Base-by-base conservation (phyloP, 495 filamentous ascomycete species). In the Eremomyces bilateralis region DNA sequence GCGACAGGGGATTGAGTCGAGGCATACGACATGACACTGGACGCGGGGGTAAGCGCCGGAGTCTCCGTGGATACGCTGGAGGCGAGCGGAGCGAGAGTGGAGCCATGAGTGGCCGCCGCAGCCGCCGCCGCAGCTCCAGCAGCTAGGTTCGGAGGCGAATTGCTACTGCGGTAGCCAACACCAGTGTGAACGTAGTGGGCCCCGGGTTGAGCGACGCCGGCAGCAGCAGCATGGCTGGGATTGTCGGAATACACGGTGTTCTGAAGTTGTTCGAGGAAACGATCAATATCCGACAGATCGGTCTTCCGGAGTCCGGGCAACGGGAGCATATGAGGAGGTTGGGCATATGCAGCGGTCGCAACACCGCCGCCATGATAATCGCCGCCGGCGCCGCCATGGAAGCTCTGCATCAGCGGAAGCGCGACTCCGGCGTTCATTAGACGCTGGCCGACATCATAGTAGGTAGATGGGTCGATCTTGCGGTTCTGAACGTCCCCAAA, bases 261-360 rank as follows among this genome's bases (percentile, higher is more conserved):
- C 47, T 93, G 83, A 64, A 95, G 82, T 54, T 93, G 80, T 53
- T 92, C 80, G 24, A 99, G 64, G 58, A 93, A 76, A 39, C 82
- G 73, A 54, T 95, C 85, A 49, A 92, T 78, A 50, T 84, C 75
- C 48, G 83, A 62, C 17, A 99, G 61, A 43, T 99, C 85, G 43
- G 68, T 80, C 68, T 95, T 94, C 41, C 82, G 71, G 24, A 92
- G 61, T 40, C 90, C 83, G 12, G 76, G 72, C 63, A 85, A 70
- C 16, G 85, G 85, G 15, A 95, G 63, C 22, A 67, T 65, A 45
- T 73, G 49, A 12, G 43, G 49, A 42, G 44, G 39, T 35, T 34
- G 44, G 35, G 36, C 17, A 29, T 28, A 15, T 39, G 28, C 4
- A 38, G 47, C 2, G 4, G 34, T 41, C 5, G 33, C 21, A 36